phyloP scores from a whole-genome alignment of 805 yeast species.

The Starmerella roubikii region DNA sequence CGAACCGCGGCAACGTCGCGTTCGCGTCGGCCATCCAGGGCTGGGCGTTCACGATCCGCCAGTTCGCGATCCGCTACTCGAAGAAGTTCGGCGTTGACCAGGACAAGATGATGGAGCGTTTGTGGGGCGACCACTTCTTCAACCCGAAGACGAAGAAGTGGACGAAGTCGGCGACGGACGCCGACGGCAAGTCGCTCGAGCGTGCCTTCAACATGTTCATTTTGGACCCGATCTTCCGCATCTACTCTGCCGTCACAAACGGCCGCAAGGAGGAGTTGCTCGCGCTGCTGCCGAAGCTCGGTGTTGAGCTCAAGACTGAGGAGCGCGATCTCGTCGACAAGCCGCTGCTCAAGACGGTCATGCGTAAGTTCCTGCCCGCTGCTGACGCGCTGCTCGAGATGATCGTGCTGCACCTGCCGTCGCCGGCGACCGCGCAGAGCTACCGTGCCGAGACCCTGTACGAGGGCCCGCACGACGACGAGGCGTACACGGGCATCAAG shows the following conservation, averaged over 20 bases:
- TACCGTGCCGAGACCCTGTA: constrained; percentile 99
- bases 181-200: constrained; percentile 88
- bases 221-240: constrained; percentile 97
- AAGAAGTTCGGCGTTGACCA: constrained; percentile 99
- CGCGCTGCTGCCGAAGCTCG: constrained; percentile 82
- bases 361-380: constrained; percentile 99
- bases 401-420: constrained; percentile 97
- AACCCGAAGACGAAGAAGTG: constrained; percentile 99
- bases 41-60: constrained; percentile 99
- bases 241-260: constrained; percentile 95
- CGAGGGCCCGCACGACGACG: constrained; percentile 93
- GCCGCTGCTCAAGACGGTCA: constrained; percentile 93
- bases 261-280: constrained; percentile 96
- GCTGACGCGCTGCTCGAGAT: constrained; percentile 98
- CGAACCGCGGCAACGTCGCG: constrained; percentile 97
- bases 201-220: constrained; percentile 99
- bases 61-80: constrained; percentile 94
- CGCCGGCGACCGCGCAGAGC: constrained; percentile 97
- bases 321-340: constrained; percentile 98
- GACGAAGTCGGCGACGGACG: constrained; percentile 90
- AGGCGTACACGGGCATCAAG: constrained; percentile 80
- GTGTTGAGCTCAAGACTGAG: constrained; percentile 82
- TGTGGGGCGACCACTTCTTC: constrained; percentile 99
- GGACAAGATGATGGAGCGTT: constrained; percentile 94
- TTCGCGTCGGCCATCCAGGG: constrained; percentile 99